These are phyloP conservation scores for Beauveria scarabaeidicola DNA, from an alignment of 2,329 filamentous ascomycete genomes.

Conservation along the genomic window DNA sequence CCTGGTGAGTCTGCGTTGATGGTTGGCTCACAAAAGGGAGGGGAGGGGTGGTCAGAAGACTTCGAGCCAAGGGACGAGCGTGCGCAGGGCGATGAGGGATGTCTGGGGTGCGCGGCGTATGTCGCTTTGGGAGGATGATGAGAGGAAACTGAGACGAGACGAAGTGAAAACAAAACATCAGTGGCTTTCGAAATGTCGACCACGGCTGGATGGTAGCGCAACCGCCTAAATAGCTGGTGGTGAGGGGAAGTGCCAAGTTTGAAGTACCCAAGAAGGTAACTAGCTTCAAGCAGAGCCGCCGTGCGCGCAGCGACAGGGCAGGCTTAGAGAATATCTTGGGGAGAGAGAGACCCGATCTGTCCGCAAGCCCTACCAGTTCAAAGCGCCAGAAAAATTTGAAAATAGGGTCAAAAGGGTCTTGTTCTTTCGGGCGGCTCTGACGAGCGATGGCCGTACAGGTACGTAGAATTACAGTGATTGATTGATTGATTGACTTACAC, in stretches of 20 bases:
- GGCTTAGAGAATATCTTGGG: background rate
- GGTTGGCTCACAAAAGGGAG: constrained; percentile 15
- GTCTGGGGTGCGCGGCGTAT: background rate
- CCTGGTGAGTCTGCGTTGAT: background rate
- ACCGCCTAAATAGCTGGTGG: background rate
- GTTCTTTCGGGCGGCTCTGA: background rate
- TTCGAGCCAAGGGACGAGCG: background rate
- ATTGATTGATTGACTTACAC: no score
- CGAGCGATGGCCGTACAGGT: background rate
- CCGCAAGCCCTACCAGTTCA: background rate
- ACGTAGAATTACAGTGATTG: background rate
- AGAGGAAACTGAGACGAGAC: background rate
- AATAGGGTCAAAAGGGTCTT: no score
- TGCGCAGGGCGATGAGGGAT: background rate
- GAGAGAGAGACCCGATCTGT: background rate
- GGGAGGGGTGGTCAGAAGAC: constrained; percentile 15
- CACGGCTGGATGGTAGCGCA: background rate
- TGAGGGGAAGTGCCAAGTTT: background rate
- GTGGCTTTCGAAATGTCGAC: background rate
- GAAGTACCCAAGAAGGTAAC: background rate
- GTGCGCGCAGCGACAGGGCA: background rate
- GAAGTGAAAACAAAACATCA: background rate
- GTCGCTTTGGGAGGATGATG: background rate
- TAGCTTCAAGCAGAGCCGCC: background rate
- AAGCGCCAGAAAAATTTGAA: background rate